phyloP scores from a whole-genome alignment of 2,329 filamentous ascomycete species.

The Mycosphaerella sp. region DNA sequence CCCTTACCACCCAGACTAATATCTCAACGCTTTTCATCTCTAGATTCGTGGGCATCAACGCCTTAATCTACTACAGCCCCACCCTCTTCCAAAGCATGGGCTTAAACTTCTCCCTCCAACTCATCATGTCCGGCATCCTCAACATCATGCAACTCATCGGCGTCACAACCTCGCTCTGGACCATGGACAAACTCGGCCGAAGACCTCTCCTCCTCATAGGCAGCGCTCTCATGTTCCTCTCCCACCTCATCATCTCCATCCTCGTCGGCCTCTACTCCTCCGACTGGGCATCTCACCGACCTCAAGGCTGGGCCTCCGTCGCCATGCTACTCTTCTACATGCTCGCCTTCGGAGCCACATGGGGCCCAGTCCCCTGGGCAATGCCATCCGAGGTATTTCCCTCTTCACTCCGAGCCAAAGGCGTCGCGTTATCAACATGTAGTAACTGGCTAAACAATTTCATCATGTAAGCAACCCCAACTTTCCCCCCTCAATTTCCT shows the following conservation, averaged over 20 bases:
- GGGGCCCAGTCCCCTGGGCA: slow-evolving; percentile 34
- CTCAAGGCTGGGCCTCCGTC: slow-evolving; percentile 40
- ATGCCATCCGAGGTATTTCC: slow-evolving; percentile 57
- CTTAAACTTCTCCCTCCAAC: slow-evolving; percentile 34
- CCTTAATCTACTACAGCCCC: slow-evolving; percentile 46
- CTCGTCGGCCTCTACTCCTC: slow-evolving; percentile 49
- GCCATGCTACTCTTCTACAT: slow-evolving; percentile 30
- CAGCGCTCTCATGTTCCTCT: slow-evolving; percentile 44
- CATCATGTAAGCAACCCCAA: slow-evolving; percentile 38
- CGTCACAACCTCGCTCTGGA: slow-evolving; percentile 39
- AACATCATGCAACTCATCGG: slow-evolving; percentile 42
- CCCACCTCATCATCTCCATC: slow-evolving; percentile 47
- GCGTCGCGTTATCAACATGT: slow-evolving; percentile 45
- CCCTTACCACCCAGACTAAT: neutral
- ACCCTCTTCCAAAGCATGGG: slow-evolving; percentile 41
- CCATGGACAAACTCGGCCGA: slow-evolving; percentile 41
- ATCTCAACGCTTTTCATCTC: slow-evolving; percentile 31
- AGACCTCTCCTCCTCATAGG: slow-evolving; percentile 39
- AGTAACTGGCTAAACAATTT: slow-evolving; percentile 56
- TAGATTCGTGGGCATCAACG: slow-evolving; percentile 39
- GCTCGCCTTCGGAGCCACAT: slow-evolving; percentile 51
- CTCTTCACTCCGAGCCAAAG: slow-evolving; percentile 55
- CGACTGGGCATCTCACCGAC: slow-evolving; percentile 40
- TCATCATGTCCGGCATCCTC: slow-evolving; percentile 40
- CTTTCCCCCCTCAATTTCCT: slow-evolving; percentile 38